Evolutionary conservation across 2,329 filamentous ascomycete species (phyloP).

Genomic region (Fusarium irregulare): DNA sequence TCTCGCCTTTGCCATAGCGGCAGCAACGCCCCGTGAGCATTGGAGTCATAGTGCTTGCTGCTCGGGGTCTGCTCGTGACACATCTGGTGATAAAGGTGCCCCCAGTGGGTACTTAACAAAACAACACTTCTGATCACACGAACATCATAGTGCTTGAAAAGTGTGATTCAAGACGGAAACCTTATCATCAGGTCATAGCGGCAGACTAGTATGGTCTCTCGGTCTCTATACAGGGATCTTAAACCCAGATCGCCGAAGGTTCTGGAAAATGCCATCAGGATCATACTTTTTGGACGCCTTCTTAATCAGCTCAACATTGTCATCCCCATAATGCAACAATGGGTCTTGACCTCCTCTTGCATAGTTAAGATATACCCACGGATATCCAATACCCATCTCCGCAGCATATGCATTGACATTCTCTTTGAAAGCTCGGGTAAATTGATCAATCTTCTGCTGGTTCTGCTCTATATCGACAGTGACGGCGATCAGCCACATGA

Average conservation of each 20-base stretch:
- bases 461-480: background rate
- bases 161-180: too few relatives aligned
- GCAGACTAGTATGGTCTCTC: background rate
- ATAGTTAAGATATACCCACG: background rate
- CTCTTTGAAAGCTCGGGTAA: background rate
- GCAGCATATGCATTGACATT: background rate
- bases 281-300: rapidly evolving
- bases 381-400: rapidly evolving
- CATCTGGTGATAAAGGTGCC: too few relatives aligned
- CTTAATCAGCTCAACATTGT: rapidly evolving
- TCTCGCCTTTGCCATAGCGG: background rate
- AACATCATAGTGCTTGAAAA: too few relatives aligned
- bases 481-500: background rate
- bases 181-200: too few relatives aligned
- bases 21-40: too few relatives aligned
- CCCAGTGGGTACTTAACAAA: too few relatives aligned
- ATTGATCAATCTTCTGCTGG: background rate
- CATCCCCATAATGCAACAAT: background rate
- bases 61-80: too few relatives aligned
- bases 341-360: background rate
- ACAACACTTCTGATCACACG: too few relatives aligned
- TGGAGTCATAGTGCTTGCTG: too few relatives aligned
- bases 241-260: background rate
- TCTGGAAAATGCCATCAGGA: rapidly evolving
- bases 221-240: background rate